Evolutionary conservation across 768 basidiomycete species (phyloP).

Genomic region (Brasilioporus rufonigricans): DNA sequence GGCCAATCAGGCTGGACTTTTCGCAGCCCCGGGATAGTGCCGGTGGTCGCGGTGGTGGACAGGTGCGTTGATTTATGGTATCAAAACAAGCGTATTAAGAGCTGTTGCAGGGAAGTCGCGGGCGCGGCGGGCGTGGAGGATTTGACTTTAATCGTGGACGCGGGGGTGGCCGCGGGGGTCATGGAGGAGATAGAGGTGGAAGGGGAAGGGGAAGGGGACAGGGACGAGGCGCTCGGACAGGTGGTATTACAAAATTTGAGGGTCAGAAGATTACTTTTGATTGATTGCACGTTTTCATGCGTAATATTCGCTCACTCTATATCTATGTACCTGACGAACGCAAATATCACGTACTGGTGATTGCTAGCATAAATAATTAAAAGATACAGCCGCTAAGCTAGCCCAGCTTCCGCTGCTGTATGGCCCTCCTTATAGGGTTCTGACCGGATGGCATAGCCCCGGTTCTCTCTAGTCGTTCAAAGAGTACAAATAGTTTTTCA

Average conservation of each 20-base stretch:
- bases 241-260: slow-evolving; percentile 49
- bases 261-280: slow-evolving; percentile 54
- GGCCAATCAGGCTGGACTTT: slow-evolving; percentile 79
- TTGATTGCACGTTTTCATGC: slow-evolving; percentile 10
- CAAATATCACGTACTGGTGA: neutral
- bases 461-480: slow-evolving; percentile 81
- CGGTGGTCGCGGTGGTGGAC: slow-evolving; percentile 50
- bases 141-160: slow-evolving; percentile 31
- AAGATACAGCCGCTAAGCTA: neutral
- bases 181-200: slow-evolving; percentile 37
- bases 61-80: slow-evolving; percentile 33
- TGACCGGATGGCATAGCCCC: slow-evolving; percentile 63
- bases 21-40: slow-evolving; percentile 74
- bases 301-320: neutral
- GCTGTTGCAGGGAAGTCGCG: slow-evolving; percentile 31
- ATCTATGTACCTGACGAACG: neutral
- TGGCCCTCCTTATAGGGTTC: slow-evolving; percentile 73
- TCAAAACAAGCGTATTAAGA: neutral
- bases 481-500: slow-evolving; percentile 87
- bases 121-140: slow-evolving; percentile 30
- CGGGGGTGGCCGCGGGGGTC: slow-evolving; percentile 31
- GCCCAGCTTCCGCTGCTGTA: slow-evolving; percentile 34
- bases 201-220: slow-evolving; percentile 33
- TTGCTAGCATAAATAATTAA: neutral
- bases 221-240: slow-evolving; percentile 47